Evolutionary conservation across 345 rosid species (phyloP), one percentile per base, ranked within the genome.

Genomic region (Gossypium australe): DNA sequence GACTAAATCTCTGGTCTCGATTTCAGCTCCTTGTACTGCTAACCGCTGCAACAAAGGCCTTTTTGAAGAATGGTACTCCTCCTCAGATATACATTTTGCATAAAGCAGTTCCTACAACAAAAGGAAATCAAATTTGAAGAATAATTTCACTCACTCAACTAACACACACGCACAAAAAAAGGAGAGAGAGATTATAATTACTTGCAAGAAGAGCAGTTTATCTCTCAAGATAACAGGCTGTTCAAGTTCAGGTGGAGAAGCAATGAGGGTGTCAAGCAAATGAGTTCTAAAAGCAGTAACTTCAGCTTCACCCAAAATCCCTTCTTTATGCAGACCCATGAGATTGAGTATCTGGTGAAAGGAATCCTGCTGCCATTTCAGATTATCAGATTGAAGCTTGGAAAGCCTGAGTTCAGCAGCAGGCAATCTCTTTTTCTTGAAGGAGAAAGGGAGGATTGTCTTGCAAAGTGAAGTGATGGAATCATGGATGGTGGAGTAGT

Each of bases 291-390:
- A 91, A 38, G 89, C 84, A 2, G 84, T 74, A 69, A 91, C 89
- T 72, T 91, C 89, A 57, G 62, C 64, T 73, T 84, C 89, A 44
- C 79, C 80, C 62, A 89, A 57, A 62, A 91, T 91, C 75, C 89
- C 93, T 79, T 89, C 93, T 75, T 83, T 87, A 56, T 89, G 87
- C 22, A 91, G 82, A 1, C 92, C 97, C 82, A 87, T 89, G 81
- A 91, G 64, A 58, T 91, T 89, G 78, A 89, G 75, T 72, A 91
- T 91, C 80, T 87, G 93, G 78, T 86, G 92, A 83, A 79, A 91
- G 3, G 92, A 91, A 67, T 91, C 92, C 65, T 91, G 97, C 85
- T 87, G 94, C 93, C 97, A 91, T 80, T 87, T 91, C 41, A 91
- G 83, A 80, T 89, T 91, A 58, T 91, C 90, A n/a, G 90, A 87